Evolutionary conservation across 2,329 filamentous ascomycete species (phyloP), one percentile per base, ranked within the genome.

Genomic region (Ophiocordyceps polyrhachis-furcata): DNA sequence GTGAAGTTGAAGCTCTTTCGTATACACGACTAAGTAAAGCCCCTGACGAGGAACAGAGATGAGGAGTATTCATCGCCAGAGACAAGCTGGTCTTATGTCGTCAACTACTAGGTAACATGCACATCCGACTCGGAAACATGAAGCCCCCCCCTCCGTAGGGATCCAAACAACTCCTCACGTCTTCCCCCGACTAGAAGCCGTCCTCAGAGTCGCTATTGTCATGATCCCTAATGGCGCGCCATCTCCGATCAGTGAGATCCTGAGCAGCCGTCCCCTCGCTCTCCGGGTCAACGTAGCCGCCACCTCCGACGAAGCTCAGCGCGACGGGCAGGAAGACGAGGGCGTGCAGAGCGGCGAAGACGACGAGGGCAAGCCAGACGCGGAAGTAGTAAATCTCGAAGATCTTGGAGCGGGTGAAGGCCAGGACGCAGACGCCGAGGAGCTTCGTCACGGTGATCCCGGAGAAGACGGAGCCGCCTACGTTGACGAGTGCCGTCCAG

Each of bases 321-420:
- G 83, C 81, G 1, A 96, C 91, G 0, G 91, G 91, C 53, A 98
- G 66, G 60, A 96, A 93, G 8, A 98, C 74, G 42, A 98, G 69
- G 1, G 91, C 86, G 60, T 98, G 91, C 11, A 80, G 72, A 8
- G 85, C 85, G 3, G 88, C 93, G 60, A 94, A 89, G 11, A 93
- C 60, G 12, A 98, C 88, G 45, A 98, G 73, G 7, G 88, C 82
- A 17, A 95, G 68, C 91, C 91, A 98, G 40, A 98, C 83, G 40
- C 91, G 76, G 71, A 98, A 98, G 64, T 98, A 98, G 65, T 98
- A 98, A 47, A 98, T 86, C 67, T 98, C 93, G 55, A 98, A 98
- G 57, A 98, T 98, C 74, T 96, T 98, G 61, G 85, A 93, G 44
- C 84, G 71, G 8, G 91, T 98, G 56, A 95, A 98, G 0, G 91